Evolutionary conservation across 2,329 filamentous ascomycete genomes (phyloP), one percentile per base, ranked within the genome.

Genomic region (Amphichorda felina): DNA sequence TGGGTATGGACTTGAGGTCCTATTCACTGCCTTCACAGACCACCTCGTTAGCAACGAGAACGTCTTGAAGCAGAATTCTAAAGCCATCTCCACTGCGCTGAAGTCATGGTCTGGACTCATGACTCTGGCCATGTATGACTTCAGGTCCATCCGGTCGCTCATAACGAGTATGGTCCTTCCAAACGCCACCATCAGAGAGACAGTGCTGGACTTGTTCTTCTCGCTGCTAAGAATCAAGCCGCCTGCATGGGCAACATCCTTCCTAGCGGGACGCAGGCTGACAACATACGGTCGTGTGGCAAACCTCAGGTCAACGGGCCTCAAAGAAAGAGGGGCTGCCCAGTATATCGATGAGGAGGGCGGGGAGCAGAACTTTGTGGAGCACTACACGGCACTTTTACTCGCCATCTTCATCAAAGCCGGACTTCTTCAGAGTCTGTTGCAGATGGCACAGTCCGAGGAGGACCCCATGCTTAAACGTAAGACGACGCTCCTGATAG

Each of bases 211-310:
- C 53, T 64, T 98, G 10, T 60, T 98, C 14, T 95, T 93, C 49
- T 69, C 70, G 1, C 54, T 80, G 3, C 59, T 98, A 35, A 78
- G 89, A 25, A 95, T 98, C 51, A 96, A 96, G 32, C 88, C 39
- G 78, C 91, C 30, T 79, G 87, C 8, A 4, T 98, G 91, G 91
- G 93, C 91, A 7, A 88, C 86, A 0, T 93, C 89, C 0, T 98
- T 94, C 54, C 71, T 98, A 32, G 91, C 93, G 25, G 93, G 91
- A 7, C 75, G 91, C 44, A 72, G 93, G 40, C 66, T 98, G 32
- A 98, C 93, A 1, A 98, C 91, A 0, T 98, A 98, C 54, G 89
- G 88, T n/a, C 75, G 93, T 47, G 88, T 96, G 26, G 79, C 86
- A 7, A 91, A 86, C 41, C 63, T 96, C 35, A 86, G 84, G 45